Percentiles rank a stretch among this genome's conserved stretches.
These are phyloP conservation scores for Alloteropsis semialata DNA, from an alignment of 176 grass and related monocot genomes.

Conservation along the genomic window DNA sequence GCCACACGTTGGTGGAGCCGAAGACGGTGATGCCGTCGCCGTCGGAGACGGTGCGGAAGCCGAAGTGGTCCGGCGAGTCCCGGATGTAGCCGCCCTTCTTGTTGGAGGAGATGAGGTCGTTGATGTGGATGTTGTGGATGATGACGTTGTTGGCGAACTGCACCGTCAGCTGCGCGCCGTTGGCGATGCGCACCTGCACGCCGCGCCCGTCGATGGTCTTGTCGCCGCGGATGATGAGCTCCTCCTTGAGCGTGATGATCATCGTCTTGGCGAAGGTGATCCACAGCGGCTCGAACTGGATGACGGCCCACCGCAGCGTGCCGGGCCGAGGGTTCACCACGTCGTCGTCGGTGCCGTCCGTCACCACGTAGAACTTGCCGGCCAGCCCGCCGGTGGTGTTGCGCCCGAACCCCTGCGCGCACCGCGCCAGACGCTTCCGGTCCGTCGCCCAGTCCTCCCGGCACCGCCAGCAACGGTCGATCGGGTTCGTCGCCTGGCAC, in stretches of 20 bases:
- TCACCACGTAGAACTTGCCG: slow-evolving; percentile 74
- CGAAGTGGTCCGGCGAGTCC: slow-evolving; percentile 58
- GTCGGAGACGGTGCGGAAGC: slow-evolving; percentile 58
- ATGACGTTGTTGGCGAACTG: slow-evolving; percentile 75
- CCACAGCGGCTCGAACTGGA: slow-evolving; percentile 73
- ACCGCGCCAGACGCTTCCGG: slow-evolving; percentile 61
- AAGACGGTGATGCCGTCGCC: slow-evolving; percentile 74
- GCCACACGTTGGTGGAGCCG: slow-evolving; percentile 72
- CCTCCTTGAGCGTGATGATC: slow-evolving; percentile 76
- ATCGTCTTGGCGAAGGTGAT: slow-evolving; percentile 67
- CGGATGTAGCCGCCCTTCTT: slow-evolving; percentile 57
- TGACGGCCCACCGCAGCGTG: slow-evolving; percentile 71
- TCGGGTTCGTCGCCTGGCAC: slow-evolving; percentile 78
- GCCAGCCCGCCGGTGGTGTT: slow-evolving; percentile 57
- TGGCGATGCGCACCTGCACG: slow-evolving; percentile 57
- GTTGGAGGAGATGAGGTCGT: slow-evolving; percentile 44
- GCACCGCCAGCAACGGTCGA: slow-evolving; percentile 94
- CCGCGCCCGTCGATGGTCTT: slow-evolving; percentile 86
- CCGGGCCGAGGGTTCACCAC: slow-evolving; percentile 51
- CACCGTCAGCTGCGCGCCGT: slow-evolving; percentile 60
- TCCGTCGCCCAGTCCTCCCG: slow-evolving; percentile 60
- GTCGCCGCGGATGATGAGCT: slow-evolving; percentile 63
- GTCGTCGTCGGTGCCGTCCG: slow-evolving; percentile 60
- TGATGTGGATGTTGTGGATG: slow-evolving; percentile 77
- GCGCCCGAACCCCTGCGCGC: slow-evolving; percentile 73